phyloP scores from a whole-genome alignment of 768 basidiomycete genomes.

The Rhizopogon salebrosus region DNA sequence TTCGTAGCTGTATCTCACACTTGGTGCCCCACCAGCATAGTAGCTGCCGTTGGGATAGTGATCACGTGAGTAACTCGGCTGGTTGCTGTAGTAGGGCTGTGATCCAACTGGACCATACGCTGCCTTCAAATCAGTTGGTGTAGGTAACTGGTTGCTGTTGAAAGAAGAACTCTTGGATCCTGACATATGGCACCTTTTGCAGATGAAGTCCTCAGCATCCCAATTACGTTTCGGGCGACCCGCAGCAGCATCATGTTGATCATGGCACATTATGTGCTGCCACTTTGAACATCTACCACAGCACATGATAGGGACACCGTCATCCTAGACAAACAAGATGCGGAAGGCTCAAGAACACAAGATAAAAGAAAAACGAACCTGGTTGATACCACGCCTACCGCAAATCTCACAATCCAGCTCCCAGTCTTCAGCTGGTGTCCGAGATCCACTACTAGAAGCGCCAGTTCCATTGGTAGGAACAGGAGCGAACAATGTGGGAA shows the following conservation, averaged over 20 bases:
- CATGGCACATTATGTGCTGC: constrained; percentile 89
- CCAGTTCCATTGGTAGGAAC: constrained; percentile 20
- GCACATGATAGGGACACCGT: constrained; percentile 71
- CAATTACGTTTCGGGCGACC: constrained; percentile 74
- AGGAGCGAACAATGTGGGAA: not conserved
- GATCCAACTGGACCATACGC: constrained; percentile 7
- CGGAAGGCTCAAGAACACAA: constrained; percentile 2
- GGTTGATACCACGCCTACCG: constrained; percentile 61
- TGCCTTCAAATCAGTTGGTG: constrained; percentile 2
- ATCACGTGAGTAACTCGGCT: constrained; percentile 14
- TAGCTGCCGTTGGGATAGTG: constrained; percentile 10
- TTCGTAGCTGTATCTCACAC: constrained; percentile 20
- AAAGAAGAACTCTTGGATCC: constrained; percentile 8
- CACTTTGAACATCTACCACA: constrained; percentile 81
- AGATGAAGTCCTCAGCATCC: constrained; percentile 82
- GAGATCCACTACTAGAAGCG: constrained; percentile 34
- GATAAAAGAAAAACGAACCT: constrained; percentile 40
- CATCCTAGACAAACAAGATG: constrained; percentile 49
- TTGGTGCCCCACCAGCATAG: constrained; percentile 10
- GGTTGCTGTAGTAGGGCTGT: constrained; percentile 9
- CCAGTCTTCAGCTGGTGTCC: constrained; percentile 68
- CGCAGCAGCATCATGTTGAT: constrained; percentile 56
- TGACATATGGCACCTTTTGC: constrained; percentile 46
- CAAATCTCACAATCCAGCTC: constrained; percentile 88
- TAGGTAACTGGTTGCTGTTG: not conserved